Conservation (phyloP, 805 yeast genomes). For the Yamadazyma takamatsuzukensis region DNA sequence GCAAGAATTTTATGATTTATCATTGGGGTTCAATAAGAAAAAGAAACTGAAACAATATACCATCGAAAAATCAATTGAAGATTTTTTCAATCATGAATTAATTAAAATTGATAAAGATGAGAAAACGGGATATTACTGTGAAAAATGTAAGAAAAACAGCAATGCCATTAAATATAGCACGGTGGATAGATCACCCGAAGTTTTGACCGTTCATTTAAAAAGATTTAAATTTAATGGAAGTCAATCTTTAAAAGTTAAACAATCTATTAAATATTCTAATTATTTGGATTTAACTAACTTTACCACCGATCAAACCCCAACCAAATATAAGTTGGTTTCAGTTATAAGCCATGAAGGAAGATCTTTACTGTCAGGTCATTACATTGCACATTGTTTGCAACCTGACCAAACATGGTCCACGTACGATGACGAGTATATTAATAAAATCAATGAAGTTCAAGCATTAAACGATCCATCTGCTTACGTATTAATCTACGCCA, state of each 20-base stretch:
- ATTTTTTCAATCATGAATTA: constrained; percentile 79
- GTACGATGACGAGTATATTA: constrained; percentile 89
- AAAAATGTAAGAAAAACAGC: constrained; percentile 73
- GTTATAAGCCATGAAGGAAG: constrained; percentile 95
- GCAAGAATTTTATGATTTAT: constrained; percentile 91
- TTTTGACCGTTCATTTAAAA: constrained; percentile 81
- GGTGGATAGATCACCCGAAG: constrained; percentile 82
- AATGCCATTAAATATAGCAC: constrained; percentile 73
- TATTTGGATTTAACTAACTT: constrained; percentile 69
- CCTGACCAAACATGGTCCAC: constrained; percentile 92
- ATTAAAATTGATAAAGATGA: constrained; percentile 64
- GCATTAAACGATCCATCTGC: constrained; percentile 86
- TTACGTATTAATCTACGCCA: constrained; percentile 81
- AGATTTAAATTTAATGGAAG: constrained; percentile 85
- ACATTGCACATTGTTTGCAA: constrained; percentile 84
- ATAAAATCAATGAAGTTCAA: constrained; percentile 63
- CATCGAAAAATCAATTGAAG: constrained; percentile 69
- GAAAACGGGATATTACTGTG: constrained; percentile 90
- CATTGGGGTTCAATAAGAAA: constrained; percentile 65
- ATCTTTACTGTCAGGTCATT: constrained; percentile 89
- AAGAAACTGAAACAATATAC: constrained; percentile 44
- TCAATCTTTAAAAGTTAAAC: constrained; percentile 76
- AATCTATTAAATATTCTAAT: constrained; percentile 77
- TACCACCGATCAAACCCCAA: constrained; percentile 29
- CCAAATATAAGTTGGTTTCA: constrained; percentile 65